Evolutionary conservation across 805 yeast genomes (phyloP), one percentile per base, ranked within the genome.

Genomic region (Metschnikowia amazonensis): DNA sequence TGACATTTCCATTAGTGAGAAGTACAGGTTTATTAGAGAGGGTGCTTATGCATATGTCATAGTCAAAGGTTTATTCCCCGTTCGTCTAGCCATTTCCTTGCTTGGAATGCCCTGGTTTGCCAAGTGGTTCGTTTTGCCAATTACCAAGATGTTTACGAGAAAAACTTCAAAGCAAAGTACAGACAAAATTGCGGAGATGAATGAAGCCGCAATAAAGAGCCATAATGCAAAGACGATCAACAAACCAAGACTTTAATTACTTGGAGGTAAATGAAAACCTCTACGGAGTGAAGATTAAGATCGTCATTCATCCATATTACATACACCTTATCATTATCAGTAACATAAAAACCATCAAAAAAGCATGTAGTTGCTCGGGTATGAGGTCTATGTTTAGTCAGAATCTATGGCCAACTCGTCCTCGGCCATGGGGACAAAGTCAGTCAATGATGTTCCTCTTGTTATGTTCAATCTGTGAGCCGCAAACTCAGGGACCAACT

Each of bases 11-110:
- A 55, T 81, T 13, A 72, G 70, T 34, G 81, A 79, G 29, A 79
- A 81, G 50, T 70, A 83, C 38, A 68, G 70, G 41, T 59, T 83
- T 23, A 65, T 86, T 5, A 60, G 81, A 52, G 86, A 85, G 51
- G 95, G 95, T 8, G 89, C 90, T 0, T 74, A 84, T 21, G 81
- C 95, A 0, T 87, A 81, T 55, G 84, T 82, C 4, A 64, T 82
- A 3, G 88, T 85, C 10, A 86, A 86, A 57, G 68, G 74, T 8
- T 56, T 76, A 18, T 62, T 81, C 49, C 87, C 88, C 0, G 42
- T 80, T 2, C 66, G 89, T 44, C 65, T 81, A 1, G 60, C 73
- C 8, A 47, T 77, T 17, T 77, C 83, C 33, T 55, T 82, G 41
- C 57, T 72, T 38, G 62, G 75, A 28, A 81, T 81, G 64, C 87